Evolutionary conservation across 345 rosid genomes (phyloP).

Genomic region (Eucalyptus regnans): DNA sequence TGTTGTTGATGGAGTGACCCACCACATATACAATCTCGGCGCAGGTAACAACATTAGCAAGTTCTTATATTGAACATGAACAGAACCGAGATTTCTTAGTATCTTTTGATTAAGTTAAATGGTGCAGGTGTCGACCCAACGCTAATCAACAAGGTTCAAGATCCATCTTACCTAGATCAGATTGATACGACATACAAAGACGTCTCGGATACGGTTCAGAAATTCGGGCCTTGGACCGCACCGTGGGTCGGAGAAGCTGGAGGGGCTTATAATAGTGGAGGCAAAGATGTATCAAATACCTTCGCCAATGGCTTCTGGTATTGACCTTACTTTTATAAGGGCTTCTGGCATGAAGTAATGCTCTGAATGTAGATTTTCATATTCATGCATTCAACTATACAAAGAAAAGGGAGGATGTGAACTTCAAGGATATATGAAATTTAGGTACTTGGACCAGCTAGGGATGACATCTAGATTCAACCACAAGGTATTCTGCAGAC

Average conservation of each 20-base stretch:
- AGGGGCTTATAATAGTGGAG: slow-evolving; percentile 64
- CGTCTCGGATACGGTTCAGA: background rate
- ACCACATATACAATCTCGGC: slow-evolving; percentile 61
- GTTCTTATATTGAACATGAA: background rate
- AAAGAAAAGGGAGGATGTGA: background rate
- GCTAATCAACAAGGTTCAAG: slow-evolving; percentile 32
- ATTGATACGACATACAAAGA: slow-evolving; percentile 30
- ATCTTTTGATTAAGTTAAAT: background rate
- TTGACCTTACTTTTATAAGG: background rate
- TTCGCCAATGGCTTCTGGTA: slow-evolving; percentile 60
- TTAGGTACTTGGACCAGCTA: slow-evolving; percentile 54
- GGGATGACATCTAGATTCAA: slow-evolving; percentile 49
- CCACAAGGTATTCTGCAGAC: slow-evolving; percentile 60
- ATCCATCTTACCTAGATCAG: slow-evolving; percentile 32
- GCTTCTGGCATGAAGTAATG: background rate
- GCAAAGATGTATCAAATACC: slow-evolving; percentile 44
- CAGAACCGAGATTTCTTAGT: background rate
- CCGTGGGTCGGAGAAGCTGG: slow-evolving; percentile 66
- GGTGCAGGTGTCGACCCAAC: slow-evolving; percentile 25
- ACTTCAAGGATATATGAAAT: background rate
- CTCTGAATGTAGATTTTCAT: background rate
- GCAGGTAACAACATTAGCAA: slow-evolving; percentile 9
- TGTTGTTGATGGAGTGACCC: slow-evolving; percentile 38
- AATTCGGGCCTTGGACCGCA: slow-evolving; percentile 34
- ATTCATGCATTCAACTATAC: background rate